Evolutionary conservation across 2,329 filamentous ascomycete genomes (phyloP), one percentile per base, ranked within the genome.

Genomic region (Talaromyces islandicus): DNA sequence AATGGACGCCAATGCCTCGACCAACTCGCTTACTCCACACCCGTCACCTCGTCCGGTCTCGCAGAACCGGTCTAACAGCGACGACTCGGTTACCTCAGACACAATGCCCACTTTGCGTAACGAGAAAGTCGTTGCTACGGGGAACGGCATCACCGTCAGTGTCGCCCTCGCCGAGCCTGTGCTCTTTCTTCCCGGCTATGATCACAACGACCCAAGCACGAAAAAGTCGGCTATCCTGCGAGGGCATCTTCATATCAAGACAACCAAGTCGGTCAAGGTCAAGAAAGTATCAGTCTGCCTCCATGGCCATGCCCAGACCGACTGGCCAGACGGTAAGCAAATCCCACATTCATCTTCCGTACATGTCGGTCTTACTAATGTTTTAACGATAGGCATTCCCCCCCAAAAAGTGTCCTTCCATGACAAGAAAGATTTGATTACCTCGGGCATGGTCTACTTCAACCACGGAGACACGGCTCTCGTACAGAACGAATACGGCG

Each of bases 371-470:
- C 27, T n/a, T 24, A 27, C 55, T 60, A 24, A 59, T 24, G 3
- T n/a, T n/a, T n/a, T 3, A 29, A 38, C 24, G 10, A 9, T 24
- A 86, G 86, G 92, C 56, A 94, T 97, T 30, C 93, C 94, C 3
- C 92, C 92, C 0, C 83, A 88, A 60, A 96, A 96, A 73, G 83
- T 88, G 1, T 90, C 96, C 46, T 86, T 91, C 57, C 88, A 86
- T 68, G 92, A 97, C 70, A 89, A 91, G 64, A 89, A 94, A 66
- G 90, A 87, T 3, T 82, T 97, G 62, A 88, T 95, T 75, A 93
- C 90, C 46, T 92, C 97, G 69, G 73, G 93, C 87, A 19, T 87
- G 91, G 76, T 93, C 89, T 97, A 97, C 71, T 99, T 97, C 80
- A 95, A 97, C 59, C 72, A 75, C 25, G 73, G 73, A 19, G 73